Percentiles rank a stretch among this genome's conserved stretches.
Conservation (phyloP, 2,329 filamentous ascomycete genomes). For the Sclerotinia glacialis region DNA sequence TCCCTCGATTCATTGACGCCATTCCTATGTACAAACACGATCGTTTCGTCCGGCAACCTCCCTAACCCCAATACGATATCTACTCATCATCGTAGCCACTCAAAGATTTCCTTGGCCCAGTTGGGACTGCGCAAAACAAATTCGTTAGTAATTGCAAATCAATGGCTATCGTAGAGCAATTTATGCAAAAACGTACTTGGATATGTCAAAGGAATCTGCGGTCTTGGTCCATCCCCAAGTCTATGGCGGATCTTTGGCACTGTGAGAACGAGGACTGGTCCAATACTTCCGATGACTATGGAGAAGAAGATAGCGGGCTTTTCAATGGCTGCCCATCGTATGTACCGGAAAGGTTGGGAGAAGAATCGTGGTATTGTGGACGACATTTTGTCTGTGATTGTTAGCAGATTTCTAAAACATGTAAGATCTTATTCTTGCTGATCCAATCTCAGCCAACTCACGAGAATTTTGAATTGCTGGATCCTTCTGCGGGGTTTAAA, state of each 20-base stretch:
- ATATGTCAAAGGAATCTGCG: constrained; percentile 82
- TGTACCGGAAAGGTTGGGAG: constrained; percentile 76
- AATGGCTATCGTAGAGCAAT: background rate
- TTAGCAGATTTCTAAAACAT: constrained; percentile 21
- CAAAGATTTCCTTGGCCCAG: constrained; percentile 57
- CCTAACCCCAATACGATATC: background rate
- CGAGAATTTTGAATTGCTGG: constrained; percentile 5
- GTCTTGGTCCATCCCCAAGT: constrained; percentile 71
- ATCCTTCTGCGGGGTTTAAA: constrained; percentile 2
- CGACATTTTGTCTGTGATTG: constrained; percentile 53
- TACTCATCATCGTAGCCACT: constrained; percentile 57
- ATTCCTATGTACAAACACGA: constrained; percentile 19
- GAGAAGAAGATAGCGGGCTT: constrained; percentile 92
- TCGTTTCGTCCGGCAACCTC: background rate
- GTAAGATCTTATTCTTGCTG: background rate
- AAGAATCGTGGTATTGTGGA: constrained; percentile 72
- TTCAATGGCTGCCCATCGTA: constrained; percentile 83
- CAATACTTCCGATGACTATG: constrained; percentile 67
- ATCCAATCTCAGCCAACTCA: background rate
- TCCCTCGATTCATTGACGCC: constrained; percentile 18
- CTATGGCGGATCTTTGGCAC: constrained; percentile 71
- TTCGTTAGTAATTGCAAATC: constrained; percentile 29
- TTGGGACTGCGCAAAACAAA: constrained; percentile 47
- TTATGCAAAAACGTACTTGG: constrained; percentile 65
- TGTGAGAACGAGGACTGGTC: constrained; percentile 66